phyloP scores from a whole-genome alignment of 139 green algal species.

The Ettlia oleoabundans region DNA sequence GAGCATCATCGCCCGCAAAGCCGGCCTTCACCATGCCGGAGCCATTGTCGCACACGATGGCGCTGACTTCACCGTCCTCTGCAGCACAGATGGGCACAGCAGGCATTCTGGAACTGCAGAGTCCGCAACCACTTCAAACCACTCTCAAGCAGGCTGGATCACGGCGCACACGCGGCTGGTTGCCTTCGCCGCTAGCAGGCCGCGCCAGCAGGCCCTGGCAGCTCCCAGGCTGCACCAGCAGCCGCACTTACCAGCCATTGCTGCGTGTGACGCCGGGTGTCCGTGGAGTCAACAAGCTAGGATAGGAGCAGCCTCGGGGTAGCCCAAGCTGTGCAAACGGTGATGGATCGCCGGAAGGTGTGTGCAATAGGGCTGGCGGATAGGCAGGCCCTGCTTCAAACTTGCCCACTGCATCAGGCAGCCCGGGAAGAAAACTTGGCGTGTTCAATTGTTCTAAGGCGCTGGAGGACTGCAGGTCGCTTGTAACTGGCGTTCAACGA shows the following conservation, averaged over 20 bases:
- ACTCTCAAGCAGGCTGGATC: no score
- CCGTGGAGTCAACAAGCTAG: background rate
- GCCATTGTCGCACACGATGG: constrained; percentile 99
- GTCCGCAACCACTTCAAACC: no score
- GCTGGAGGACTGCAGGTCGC: no score
- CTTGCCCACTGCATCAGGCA: no score
- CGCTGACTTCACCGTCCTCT: constrained; percentile 90
- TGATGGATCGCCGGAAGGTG: no score
- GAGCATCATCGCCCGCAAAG: constrained; percentile 98
- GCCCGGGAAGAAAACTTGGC: no score
- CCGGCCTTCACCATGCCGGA: constrained; percentile 98
- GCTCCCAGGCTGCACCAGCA: background rate
- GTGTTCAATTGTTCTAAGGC: no score
- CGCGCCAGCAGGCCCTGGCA: background rate
- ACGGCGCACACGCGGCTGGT: constrained; percentile 3
- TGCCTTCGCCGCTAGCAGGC: background rate
- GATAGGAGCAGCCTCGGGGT: background rate
- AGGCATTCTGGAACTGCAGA: background rate
- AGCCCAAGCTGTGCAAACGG: no score
- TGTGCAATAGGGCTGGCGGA: no score
- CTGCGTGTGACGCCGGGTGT: background rate
- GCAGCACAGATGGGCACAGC: constrained; percentile 30
- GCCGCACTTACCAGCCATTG: constrained; percentile 6
- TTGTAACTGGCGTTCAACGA: no score
- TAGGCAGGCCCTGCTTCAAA: no score